A percentile compares a stretch with the other conserved stretches of the same genome.
Evolutionary conservation across 805 yeast species (phyloP).

Genomic region (Candida michaelii): DNA sequence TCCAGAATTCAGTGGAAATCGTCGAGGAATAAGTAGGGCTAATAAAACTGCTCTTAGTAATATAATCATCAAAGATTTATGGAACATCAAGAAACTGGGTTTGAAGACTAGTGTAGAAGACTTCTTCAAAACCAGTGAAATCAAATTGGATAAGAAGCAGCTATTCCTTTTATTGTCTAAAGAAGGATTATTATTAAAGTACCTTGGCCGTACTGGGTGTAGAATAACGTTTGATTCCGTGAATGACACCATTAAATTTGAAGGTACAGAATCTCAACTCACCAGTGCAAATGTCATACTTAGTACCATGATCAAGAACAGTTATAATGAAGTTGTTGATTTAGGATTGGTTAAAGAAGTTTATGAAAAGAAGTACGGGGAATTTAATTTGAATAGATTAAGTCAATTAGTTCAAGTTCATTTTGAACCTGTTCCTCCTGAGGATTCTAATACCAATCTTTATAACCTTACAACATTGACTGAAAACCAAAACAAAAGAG

Average conservation of each 20-base stretch:
- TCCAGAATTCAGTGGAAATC: conserved; percentile 4
- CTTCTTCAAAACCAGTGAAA: conserved; percentile 28
- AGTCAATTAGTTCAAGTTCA: conserved; percentile 35
- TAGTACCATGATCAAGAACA: conserved; percentile 26
- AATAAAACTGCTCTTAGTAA: conserved; percentile 9
- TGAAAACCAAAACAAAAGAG: conserved; percentile 29
- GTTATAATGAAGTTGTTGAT: conserved; percentile 30
- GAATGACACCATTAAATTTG: conserved; percentile 30
- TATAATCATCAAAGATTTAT: conserved; percentile 12
- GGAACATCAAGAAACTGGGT: conserved; percentile 16
- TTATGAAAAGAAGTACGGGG: conserved; percentile 27
- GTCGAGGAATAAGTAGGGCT: conserved; percentile 3
- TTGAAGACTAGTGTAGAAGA: conserved; percentile 27
- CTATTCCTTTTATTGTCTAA: conserved; percentile 41
- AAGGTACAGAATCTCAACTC: conserved; percentile 42
- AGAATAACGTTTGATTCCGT: conserved; percentile 32
- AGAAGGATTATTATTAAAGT: conserved; percentile 38
- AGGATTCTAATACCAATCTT: conserved; percentile 11
- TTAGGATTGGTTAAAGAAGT: conserved; percentile 26
- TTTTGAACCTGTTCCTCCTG: conserved; percentile 23
- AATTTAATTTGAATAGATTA: conserved; percentile 25
- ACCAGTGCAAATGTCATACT: conserved; percentile 46
- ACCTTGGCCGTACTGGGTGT: conserved; percentile 43
- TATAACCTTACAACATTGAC: conserved; percentile 34
- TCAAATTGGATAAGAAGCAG: conserved; percentile 36